Evolutionary conservation across 1,139 yeast genomes (phyloP).

Genomic region (Candida sanyaensis): DNA sequence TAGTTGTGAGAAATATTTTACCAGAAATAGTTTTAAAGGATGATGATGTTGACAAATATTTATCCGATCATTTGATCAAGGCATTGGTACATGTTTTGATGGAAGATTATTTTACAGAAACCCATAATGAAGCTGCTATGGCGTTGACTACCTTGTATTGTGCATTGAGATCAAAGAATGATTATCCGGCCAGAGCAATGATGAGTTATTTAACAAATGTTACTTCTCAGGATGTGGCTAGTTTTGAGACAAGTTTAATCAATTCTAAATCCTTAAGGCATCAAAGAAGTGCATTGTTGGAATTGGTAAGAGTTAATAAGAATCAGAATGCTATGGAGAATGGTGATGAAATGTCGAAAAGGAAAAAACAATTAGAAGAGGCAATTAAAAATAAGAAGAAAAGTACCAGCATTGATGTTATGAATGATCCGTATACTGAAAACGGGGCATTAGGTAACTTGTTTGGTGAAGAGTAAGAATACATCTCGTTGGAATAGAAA

Average conservation of each 20-base stretch:
- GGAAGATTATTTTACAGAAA: conserved; percentile 81
- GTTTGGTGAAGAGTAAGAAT: conserved; percentile 11
- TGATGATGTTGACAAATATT: conserved; percentile 75
- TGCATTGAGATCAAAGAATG: conserved; percentile 63
- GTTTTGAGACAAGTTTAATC: conserved; percentile 61
- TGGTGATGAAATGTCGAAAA: conserved; percentile 41
- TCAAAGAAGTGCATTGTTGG: conserved; percentile 73
- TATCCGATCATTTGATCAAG: conserved; percentile 59
- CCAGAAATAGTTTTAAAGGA: conserved; percentile 68
- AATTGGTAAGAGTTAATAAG: conserved; percentile 54
- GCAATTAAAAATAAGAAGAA: conserved; percentile 43
- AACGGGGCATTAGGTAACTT: conserved; percentile 52
- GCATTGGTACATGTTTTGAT: conserved; percentile 55
- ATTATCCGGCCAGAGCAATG: conserved; percentile 53
- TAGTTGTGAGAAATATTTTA: conserved; percentile 72
- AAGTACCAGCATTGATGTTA: conserved; percentile 48
- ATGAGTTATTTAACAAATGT: conserved; percentile 47
- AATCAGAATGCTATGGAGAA: conserved; percentile 26
- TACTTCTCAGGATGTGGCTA: conserved; percentile 45
- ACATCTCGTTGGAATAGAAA: not conserved
- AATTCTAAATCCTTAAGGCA: conserved; percentile 67
- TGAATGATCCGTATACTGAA: conserved; percentile 69
- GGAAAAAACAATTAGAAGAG: conserved; percentile 53
- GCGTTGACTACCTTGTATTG: conserved; percentile 81
- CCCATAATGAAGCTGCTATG: conserved; percentile 88